Base-by-base conservation (phyloP, 257 asterid species). In the Apocynum venetum region DNA sequence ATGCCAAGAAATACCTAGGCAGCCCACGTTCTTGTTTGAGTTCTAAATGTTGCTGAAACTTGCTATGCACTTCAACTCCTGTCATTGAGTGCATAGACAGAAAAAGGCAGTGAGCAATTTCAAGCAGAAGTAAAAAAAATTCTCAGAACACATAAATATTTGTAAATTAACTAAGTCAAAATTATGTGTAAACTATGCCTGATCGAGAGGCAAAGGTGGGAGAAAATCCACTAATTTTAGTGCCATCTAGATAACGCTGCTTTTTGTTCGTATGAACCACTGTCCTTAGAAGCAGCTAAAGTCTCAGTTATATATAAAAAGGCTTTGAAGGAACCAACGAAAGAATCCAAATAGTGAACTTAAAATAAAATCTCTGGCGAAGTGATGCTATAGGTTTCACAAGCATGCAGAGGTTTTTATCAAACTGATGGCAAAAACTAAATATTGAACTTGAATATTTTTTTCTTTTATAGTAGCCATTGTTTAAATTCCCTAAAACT, bases 11-110 rank as follows among this genome's bases (percentile, higher is more conserved):
- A n/a, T 87, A 92, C 98, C 98, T 86, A 71, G 90, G 87, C 60
- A 95, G 79, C 63, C 83, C 89, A 82, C 91, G 91, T 63, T 83
- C 90, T 9, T 87, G 88, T 80, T 88, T 81, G 79, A 81, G 85
- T 77, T 87, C 91, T 80, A 79, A 74, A 81, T 80, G 82, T 76
- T 77, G 85, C 82, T 75, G 82, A 85, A 81, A 80, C 81, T 84
- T 80, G 66, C 77, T 57, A 77, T 77, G 73, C 25, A 83, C 90
- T 80, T 83, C 89, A 78, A 15, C 78, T 82, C 84, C 98, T 91
- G 85, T 61, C 71, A 82, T 14, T 44, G 61, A 80, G 66, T 17
- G 75, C 52, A 77, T 55, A 74, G 64, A 40, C 25, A 61, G 36
- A 78, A 48, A 36, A 51, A n/a, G 38, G 46, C 19, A 11, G 63